Percentiles rank a stretch among this genome's conserved stretches.
Conservation (phyloP, 352 stramenopile genomes). For the Hyaloperonospora arabidopsidis region DNA sequence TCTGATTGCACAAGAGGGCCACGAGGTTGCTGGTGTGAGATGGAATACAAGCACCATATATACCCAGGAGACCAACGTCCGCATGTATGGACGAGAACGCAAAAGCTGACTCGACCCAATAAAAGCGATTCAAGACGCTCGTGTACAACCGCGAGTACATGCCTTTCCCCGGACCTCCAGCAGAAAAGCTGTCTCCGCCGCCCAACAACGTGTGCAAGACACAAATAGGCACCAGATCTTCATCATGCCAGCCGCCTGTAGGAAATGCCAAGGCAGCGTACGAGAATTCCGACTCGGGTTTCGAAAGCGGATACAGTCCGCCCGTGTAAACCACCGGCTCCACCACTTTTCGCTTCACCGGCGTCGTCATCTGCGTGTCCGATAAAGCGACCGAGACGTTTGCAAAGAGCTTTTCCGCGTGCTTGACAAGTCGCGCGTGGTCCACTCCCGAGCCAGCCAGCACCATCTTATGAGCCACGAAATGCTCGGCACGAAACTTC, state of each 20-base stretch:
- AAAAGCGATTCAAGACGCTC: conserved; percentile 94
- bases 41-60: conserved; percentile 84
- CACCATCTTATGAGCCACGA: conserved; percentile 88
- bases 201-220: conserved; percentile 97
- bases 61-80: conserved; percentile 92
- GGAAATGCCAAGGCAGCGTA: conserved; percentile 95
- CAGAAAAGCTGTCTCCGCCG: conserved; percentile 97
- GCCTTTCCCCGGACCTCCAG: conserved; percentile 97
- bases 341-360: conserved; percentile 33
- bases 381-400: conserved; percentile 28
- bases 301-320: conserved; percentile 55
- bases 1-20: conserved; percentile 88
- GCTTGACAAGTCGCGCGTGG: conserved; percentile 88
- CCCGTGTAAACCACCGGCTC: conserved; percentile 56
- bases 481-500: conserved; percentile 65
- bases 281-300: conserved; percentile 70
- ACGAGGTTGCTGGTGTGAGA: conserved; percentile 89
- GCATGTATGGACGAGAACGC: conserved; percentile 94
- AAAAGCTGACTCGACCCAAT: conserved; percentile 97
- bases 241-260: conserved; percentile 93
- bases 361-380: conserved; percentile 14
- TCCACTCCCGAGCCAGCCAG: conserved; percentile 91
- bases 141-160: conserved; percentile 99
- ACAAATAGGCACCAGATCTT: conserved; percentile 93
- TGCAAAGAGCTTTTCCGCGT: conserved; percentile 88